Conservation (phyloP, 2,329 filamentous ascomycete species). For the Monilinia vaccinii-corymbosi region DNA sequence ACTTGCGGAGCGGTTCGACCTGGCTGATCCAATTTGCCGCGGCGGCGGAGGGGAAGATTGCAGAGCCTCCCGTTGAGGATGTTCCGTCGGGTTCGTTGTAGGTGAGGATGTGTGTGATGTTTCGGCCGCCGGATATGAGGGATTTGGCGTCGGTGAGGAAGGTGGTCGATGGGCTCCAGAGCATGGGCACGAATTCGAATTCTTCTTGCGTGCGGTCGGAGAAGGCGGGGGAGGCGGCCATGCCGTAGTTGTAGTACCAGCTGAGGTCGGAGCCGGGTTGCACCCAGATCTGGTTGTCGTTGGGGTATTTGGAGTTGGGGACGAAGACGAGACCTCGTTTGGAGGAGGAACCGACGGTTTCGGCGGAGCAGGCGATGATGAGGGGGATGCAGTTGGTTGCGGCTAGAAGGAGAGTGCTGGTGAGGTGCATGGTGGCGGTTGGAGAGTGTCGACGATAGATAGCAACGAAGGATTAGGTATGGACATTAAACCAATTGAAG, state of each 20-base stretch:
- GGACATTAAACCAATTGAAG: not conserved
- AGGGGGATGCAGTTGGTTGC: not conserved
- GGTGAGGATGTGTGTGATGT: slow-evolving; percentile 59
- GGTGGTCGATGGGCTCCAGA: slow-evolving; percentile 57
- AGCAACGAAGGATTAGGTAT: not conserved
- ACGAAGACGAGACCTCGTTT: slow-evolving; percentile 71
- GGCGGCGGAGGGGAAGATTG: slow-evolving; percentile 49
- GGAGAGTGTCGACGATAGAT: not conserved
- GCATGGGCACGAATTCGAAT: slow-evolving; percentile 73
- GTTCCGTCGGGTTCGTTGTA: slow-evolving; percentile 73
- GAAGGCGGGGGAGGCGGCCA: slow-evolving; percentile 45
- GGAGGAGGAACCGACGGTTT: slow-evolving; percentile 28
- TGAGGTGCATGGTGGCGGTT: slow-evolving; percentile 13
- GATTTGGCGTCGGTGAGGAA: slow-evolving; percentile 52
- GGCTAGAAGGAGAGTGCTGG: slow-evolving; percentile 3
- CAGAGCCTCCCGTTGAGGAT: slow-evolving; percentile 41
- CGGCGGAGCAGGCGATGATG: not conserved
- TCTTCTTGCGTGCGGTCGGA: slow-evolving; percentile 39
- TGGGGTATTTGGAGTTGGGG: slow-evolving; percentile 41
- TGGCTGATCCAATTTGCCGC: slow-evolving; percentile 62
- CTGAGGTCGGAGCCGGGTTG: slow-evolving; percentile 48
- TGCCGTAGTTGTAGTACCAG: slow-evolving; percentile 80
- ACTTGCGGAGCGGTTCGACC: slow-evolving; percentile 56
- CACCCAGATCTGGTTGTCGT: slow-evolving; percentile 60
- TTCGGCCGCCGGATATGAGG: slow-evolving; percentile 44